phyloP scores from a whole-genome alignment of 495 filamentous ascomycete species.

The Evernia prunastri region DNA sequence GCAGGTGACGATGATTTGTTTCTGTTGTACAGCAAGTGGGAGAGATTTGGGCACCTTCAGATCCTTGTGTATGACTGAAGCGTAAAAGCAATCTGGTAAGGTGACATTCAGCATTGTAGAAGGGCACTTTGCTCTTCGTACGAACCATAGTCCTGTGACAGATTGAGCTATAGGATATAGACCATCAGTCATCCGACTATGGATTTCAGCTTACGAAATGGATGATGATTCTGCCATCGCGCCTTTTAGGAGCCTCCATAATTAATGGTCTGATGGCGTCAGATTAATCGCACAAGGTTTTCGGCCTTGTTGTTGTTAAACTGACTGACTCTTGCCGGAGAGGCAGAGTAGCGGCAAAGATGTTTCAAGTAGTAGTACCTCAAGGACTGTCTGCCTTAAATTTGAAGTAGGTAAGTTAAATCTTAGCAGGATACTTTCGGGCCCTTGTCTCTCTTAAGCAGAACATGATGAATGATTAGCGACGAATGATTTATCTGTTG shows the following conservation, averaged over 20 bases:
- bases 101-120: background rate
- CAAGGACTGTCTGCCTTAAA: too few species aligned
- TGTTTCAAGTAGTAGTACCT: background rate
- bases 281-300: constrained; percentile 1
- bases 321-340: background rate
- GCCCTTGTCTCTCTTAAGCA: too few species aligned
- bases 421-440: too few species aligned
- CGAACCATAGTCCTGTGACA: constrained; percentile 20
- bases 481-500: too few species aligned
- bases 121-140: background rate
- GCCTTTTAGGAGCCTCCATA: constrained; percentile 43
- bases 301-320: background rate
- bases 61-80: constrained; percentile 76
- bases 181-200: constrained; percentile 4
- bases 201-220: constrained; percentile 58
- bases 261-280: background rate
- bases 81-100: constrained; percentile 97
- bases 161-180: background rate
- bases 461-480: too few species aligned
- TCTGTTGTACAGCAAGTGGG: constrained; percentile 73
- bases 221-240: constrained; percentile 65
- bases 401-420: too few species aligned
- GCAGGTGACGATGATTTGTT: constrained; percentile 89
- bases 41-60: constrained; percentile 63
- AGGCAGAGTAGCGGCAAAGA: background rate